Evolutionary conservation across 2,329 filamentous ascomycete species (phyloP), one percentile per base, ranked within the genome.

Genomic region (Drechslerella stenobrocha): DNA sequence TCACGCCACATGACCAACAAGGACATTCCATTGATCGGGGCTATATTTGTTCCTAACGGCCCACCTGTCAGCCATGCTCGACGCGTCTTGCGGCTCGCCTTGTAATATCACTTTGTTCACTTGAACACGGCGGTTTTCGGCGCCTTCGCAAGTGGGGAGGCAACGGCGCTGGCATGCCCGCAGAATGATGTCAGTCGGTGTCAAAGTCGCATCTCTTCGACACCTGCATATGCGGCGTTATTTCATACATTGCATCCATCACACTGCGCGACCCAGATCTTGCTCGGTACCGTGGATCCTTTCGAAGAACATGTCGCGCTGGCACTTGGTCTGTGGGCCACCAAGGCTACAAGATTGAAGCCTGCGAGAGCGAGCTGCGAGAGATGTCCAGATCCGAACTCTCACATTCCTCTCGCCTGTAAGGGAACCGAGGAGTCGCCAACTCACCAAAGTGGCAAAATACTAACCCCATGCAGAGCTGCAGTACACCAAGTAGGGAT

Each of bases 211-310:
- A 66, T 51, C 23, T 52, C 34, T n/a, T n/a, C 24, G 4, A 11
- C 18, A 59, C 61, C 61, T 66, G 61, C 61, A 66, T 57, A 57
- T 66, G 61, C 61, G 61, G 61, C 53, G 48, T 40, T 18, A 28
- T 56, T 48, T 66, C 26, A 32, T 52, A 47, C 34, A 28, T 52
- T 30, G 18, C 42, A 37, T 57, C 30, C 26, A n/a, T n/a, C n/a
- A n/a, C 26, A 24, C 5, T 48, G n/a, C 42, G 30, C 18, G 44
- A 40, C 30, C 30, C 40, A 13, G 18, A 24, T 40, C 44, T 46
- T 18, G 20, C 30, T 40, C 52, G 30, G n/a, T 23, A 48, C 24
- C 2, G 24, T 30, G n/a, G 34, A 48, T 46, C 52, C 52, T 37
- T 37, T 15, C 5, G 35, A 26, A 48, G 15, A 22, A 26, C n/a